These are phyloP conservation scores for Kodamaea hsintzibuensis DNA, from an alignment of 805 yeast species.

Conservation along the genomic window DNA sequence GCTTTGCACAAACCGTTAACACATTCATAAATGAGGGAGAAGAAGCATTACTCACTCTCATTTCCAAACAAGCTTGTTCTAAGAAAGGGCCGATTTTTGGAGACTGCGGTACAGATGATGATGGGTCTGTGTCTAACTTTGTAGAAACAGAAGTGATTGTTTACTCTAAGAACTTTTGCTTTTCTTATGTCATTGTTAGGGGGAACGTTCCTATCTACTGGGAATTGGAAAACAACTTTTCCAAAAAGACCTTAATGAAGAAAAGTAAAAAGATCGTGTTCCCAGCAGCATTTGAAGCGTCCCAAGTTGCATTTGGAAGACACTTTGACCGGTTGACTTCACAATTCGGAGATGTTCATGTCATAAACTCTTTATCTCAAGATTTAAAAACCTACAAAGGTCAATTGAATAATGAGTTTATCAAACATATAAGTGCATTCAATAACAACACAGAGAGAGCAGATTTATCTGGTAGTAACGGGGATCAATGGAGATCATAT, in stretches of 20 bases:
- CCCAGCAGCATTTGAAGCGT: slow-evolving; percentile 54
- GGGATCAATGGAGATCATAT: slow-evolving; percentile 4
- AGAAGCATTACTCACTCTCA: slow-evolving; percentile 46
- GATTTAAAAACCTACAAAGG: slow-evolving; percentile 45
- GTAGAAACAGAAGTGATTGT: slow-evolving; percentile 53
- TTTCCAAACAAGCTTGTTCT: slow-evolving; percentile 52
- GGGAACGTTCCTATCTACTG: slow-evolving; percentile 60
- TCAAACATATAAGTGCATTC: slow-evolving; percentile 36
- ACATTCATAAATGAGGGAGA: slow-evolving; percentile 28
- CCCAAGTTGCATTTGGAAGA: slow-evolving; percentile 50
- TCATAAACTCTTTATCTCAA: slow-evolving; percentile 49
- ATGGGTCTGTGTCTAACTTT: slow-evolving; percentile 52
- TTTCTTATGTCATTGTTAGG: slow-evolving; percentile 46
- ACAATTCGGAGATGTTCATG: slow-evolving; percentile 52
- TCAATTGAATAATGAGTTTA: slow-evolving; percentile 43
- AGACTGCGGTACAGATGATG: slow-evolving; percentile 59
- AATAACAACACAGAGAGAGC: slow-evolving; percentile 20
- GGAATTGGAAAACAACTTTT: slow-evolving; percentile 49
- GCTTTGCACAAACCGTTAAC: slow-evolving; percentile 50
- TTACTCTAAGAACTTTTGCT: slow-evolving; percentile 40
- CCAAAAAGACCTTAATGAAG: slow-evolving; percentile 32
- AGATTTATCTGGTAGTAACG: not conserved
- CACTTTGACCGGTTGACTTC: slow-evolving; percentile 49
- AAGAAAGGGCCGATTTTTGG: slow-evolving; percentile 54
- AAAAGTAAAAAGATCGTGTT: slow-evolving; percentile 45